Percentiles rank a stretch among this genome's conserved stretches.
Evolutionary conservation across 2,329 filamentous ascomycete genomes (phyloP).

Genomic region (Penicillium decumbens): DNA sequence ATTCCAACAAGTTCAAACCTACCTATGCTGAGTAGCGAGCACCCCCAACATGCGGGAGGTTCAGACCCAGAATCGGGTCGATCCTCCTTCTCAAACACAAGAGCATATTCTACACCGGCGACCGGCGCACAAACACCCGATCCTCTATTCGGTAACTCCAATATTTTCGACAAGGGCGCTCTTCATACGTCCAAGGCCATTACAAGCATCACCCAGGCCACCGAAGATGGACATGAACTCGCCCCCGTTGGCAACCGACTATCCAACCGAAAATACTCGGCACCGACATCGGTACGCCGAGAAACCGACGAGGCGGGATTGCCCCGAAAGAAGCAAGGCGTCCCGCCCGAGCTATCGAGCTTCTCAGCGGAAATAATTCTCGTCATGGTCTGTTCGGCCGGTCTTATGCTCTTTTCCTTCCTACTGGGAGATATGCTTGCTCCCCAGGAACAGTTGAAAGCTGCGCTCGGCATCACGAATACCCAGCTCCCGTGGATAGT

Average conservation of each 20-base stretch:
- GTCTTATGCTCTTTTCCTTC: constrained; percentile 43
- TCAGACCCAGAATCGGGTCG: constrained; percentile 15
- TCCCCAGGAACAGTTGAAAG: constrained; percentile 36
- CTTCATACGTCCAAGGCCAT: constrained; percentile 18
- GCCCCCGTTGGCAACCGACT: constrained; percentile 13
- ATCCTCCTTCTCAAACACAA: constrained; percentile 18
- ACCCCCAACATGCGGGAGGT: constrained; percentile 1
- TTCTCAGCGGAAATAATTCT: constrained; percentile 41
- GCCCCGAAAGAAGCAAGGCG: constrained; percentile 26
- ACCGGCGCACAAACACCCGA: constrained; percentile 30
- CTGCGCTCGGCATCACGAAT: constrained; percentile 38
- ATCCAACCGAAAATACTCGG: constrained; percentile 18
- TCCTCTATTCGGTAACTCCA: constrained; percentile 20
- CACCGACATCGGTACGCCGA: constrained; percentile 7
- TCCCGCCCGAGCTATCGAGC: constrained; percentile 40
- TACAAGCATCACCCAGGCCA: constrained; percentile 5
- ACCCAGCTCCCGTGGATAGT: constrained; percentile 43
- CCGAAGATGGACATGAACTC: constrained; percentile 15
- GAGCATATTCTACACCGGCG: constrained; percentile 22
- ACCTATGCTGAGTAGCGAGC: background rate
- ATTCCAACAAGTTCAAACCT: constrained; percentile 4
- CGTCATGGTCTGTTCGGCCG: constrained; percentile 42
- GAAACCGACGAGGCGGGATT: constrained; percentile 21
- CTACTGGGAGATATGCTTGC: constrained; percentile 42
- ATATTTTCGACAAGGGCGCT: constrained; percentile 12